phyloP scores from a whole-genome alignment of 2,329 filamentous ascomycete species.

The Cucurbitaria berberidis region DNA sequence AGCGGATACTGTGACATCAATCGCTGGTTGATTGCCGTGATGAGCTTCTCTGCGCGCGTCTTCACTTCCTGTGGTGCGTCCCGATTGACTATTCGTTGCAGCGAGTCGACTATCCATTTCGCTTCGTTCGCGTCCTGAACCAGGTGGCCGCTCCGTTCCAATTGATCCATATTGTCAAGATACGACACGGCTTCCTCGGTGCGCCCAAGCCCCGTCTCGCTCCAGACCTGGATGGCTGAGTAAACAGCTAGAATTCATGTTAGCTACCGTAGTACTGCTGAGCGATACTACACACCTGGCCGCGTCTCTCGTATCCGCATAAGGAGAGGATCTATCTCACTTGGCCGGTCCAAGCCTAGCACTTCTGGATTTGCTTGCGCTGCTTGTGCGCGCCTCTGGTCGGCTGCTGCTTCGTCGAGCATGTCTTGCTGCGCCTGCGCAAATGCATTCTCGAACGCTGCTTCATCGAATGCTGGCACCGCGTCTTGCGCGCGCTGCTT shows the following conservation, averaged over 20 bases:
- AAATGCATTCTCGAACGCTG: constrained; percentile 63
- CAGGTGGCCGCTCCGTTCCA: constrained; percentile 34
- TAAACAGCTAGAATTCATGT: constrained; percentile 35
- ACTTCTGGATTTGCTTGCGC: constrained; percentile 20
- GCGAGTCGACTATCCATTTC: constrained; percentile 40
- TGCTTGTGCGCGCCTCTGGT: constrained; percentile 22
- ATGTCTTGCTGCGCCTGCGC: constrained; percentile 55
- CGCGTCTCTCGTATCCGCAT: constrained; percentile 41
- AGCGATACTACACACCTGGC: constrained; percentile 38
- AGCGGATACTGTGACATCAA: constrained; percentile 47
- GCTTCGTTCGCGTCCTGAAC: constrained; percentile 41
- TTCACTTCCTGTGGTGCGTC: constrained; percentile 35
- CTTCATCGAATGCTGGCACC: constrained; percentile 58
- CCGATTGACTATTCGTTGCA: constrained; percentile 36
- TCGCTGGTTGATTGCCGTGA: constrained; percentile 41
- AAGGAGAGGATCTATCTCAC: constrained; percentile 41
- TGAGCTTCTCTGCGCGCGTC: constrained; percentile 32
- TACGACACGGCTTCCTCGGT: constrained; percentile 32
- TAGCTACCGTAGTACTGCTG: constrained; percentile 17
- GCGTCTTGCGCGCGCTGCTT: constrained; percentile 45
- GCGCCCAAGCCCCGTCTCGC: constrained; percentile 38
- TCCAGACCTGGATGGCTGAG: constrained; percentile 42
- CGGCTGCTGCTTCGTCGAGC: constrained; percentile 27
- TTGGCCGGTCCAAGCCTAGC: constrained; percentile 26
- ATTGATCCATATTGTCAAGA: constrained; percentile 31